A percentile compares a stretch with the other conserved stretches of the same genome.
These are phyloP conservation scores for Tubosaeta brunneosetosa DNA, from an alignment of 768 basidiomycete genomes.

Conservation along the genomic window DNA sequence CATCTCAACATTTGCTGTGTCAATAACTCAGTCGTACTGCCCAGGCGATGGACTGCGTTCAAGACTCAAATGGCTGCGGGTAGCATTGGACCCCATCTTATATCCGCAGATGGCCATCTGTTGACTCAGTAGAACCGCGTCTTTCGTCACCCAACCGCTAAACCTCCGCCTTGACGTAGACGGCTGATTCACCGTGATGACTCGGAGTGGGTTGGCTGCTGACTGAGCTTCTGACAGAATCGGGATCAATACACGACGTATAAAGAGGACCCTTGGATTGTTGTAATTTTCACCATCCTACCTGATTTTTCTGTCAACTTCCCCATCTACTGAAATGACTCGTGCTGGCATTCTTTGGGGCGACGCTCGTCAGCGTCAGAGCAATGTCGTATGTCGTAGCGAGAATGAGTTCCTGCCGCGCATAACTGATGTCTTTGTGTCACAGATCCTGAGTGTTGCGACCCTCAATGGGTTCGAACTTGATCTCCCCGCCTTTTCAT, in stretches of 20 bases:
- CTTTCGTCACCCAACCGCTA: not conserved
- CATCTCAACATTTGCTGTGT: too few relatives aligned
- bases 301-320: not conserved
- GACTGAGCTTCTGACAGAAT: not conserved
- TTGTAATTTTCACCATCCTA: not conserved
- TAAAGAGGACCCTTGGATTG: not conserved
- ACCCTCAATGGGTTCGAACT: conserved; percentile 8
- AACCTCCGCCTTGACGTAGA: not conserved
- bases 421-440: not conserved
- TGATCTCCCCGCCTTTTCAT: not conserved
- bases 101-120: not conserved
- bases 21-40: too few relatives aligned
- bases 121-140: not conserved
- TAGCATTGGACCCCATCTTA: too few relatives aligned
- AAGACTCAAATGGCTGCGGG: not conserved
- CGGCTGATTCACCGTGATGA: not conserved
- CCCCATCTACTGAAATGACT: not conserved
- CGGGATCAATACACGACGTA: not conserved
- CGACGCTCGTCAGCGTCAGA: not conserved
- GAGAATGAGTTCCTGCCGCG: not conserved
- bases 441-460: conserved; percentile 7
- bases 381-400: not conserved
- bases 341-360: not conserved
- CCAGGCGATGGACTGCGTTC: too few relatives aligned
- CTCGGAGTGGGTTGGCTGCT: not conserved